Percentiles rank a stretch among this genome's conserved stretches.
These are phyloP conservation scores for Phytophthora tubulina DNA, from an alignment of 352 stramenopile genomes.

Conservation along the genomic window DNA sequence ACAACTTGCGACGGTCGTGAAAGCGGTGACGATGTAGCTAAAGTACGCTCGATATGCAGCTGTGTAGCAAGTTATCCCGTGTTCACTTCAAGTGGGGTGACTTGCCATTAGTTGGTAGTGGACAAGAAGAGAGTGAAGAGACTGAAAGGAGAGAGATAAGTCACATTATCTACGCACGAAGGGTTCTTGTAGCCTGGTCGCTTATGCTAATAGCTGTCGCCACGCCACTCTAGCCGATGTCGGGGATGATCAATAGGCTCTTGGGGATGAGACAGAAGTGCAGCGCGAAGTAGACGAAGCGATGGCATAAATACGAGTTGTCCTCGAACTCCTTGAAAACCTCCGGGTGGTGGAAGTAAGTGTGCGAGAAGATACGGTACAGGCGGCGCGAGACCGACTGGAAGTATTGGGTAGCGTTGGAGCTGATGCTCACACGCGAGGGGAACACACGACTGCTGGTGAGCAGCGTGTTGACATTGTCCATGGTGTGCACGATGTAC, in stretches of 20 bases:
- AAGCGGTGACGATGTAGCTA: slow-evolving; percentile 1
- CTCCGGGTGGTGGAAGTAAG: slow-evolving; percentile 84
- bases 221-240: slow-evolving; percentile 53
- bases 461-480: slow-evolving; percentile 89
- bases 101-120: slow-evolving; percentile 9
- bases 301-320: slow-evolving; percentile 80
- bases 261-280: slow-evolving; percentile 86
- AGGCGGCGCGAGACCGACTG: slow-evolving; percentile 82
- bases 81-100: neutral
- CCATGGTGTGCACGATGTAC: slow-evolving; percentile 89
- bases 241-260: slow-evolving; percentile 86
- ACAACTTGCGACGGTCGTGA: slow-evolving; percentile 94
- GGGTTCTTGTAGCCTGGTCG: neutral
- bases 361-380: slow-evolving; percentile 90
- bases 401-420: slow-evolving; percentile 88
- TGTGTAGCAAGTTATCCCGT: slow-evolving; percentile 1
- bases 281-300: slow-evolving; percentile 85
- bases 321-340: slow-evolving; percentile 82
- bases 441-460: slow-evolving; percentile 86
- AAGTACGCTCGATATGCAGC: slow-evolving; percentile 3
- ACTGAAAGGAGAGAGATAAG: neutral
- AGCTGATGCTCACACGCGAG: slow-evolving; percentile 78
- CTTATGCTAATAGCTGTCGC: neutral
- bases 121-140: slow-evolving; percentile 8
- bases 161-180: slow-evolving; percentile 24